These are phyloP conservation scores for Aureobasidium namibiae DNA, from an alignment of 2,329 filamentous ascomycete species.

Conservation along the genomic window DNA sequence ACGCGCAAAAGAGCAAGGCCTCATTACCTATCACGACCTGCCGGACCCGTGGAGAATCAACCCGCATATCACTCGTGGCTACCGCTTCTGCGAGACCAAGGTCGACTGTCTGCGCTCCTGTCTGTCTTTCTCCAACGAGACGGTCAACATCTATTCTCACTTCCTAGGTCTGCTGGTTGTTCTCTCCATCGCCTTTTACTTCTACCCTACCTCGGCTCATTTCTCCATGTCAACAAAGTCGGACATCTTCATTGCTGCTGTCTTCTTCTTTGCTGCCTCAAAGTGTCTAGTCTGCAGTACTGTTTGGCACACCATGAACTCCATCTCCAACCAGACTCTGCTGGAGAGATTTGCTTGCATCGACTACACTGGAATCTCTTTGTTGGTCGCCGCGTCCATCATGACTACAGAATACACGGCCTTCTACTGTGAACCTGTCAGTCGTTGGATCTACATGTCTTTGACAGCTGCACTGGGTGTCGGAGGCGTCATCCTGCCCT, in stretches of 20 bases:
- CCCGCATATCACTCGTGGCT: slow-evolving; percentile 82
- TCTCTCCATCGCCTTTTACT: slow-evolving; percentile 84
- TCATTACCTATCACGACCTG: slow-evolving; percentile 83
- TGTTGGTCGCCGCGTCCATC: slow-evolving; percentile 91
- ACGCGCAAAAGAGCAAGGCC: slow-evolving; percentile 68
- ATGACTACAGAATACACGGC: slow-evolving; percentile 98
- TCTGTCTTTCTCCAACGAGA: slow-evolving; percentile 82
- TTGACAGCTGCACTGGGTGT: slow-evolving; percentile 74
- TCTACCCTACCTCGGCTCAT: slow-evolving; percentile 81
- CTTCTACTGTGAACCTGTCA: slow-evolving; percentile 92
- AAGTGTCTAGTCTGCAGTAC: slow-evolving; percentile 92
- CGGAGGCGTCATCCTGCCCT: slow-evolving; percentile 83
- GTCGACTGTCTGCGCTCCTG: slow-evolving; percentile 73
- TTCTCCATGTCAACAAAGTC: slow-evolving; percentile 80
- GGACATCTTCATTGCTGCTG: slow-evolving; percentile 81
- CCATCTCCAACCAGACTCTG: slow-evolving; percentile 78
- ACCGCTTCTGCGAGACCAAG: slow-evolving; percentile 89
- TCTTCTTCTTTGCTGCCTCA: slow-evolving; percentile 94
- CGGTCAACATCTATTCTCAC: slow-evolving; percentile 97
- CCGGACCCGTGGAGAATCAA: slow-evolving; percentile 91
- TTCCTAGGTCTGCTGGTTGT: slow-evolving; percentile 82
- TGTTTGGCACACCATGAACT: slow-evolving; percentile 98
- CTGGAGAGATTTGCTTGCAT: slow-evolving; percentile 96
- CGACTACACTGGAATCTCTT: slow-evolving; percentile 94
- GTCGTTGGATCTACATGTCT: slow-evolving; percentile 77